Evolutionary conservation across 441 rosid genomes (phyloP), one percentile per base, ranked within the genome.

Genomic region (Erodium chrysanthum): DNA sequence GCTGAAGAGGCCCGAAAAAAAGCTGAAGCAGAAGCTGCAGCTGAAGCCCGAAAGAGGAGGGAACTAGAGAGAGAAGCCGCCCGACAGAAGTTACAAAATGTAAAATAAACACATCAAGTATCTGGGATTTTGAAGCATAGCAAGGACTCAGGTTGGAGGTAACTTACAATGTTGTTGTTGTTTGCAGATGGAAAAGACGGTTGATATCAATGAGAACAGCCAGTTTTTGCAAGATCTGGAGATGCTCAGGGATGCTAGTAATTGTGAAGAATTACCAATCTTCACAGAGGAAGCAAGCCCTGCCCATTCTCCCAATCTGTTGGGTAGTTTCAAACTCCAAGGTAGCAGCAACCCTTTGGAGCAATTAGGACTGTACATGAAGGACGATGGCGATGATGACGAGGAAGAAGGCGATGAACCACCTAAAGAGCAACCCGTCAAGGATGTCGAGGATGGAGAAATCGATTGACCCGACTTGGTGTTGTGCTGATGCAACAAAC

Each of bases 1-100:
- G 97, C 92, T 63, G 91, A 88, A 74, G 94, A 85, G 76, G 94
- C 88, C 72, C 80, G 73, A 74, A 88, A 77, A 78, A 87, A 78
- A 66, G 90, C 96, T 31, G 91, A 78, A 74, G 96, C 84, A 35
- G 87, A 87, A 81, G 96, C 89, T 71, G 93, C 85, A 67, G 88
- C 84, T 54, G 91, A 86, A 75, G 86, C 81, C n/a, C 88, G 78
- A 85, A 86, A 82, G 82, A 84, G 80, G 76, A 84, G 94, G 77
- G 92, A 87, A 72, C 78, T 77, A 63, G 94, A 90, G 79, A 85
- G 98, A 81, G 97, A 92, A 78, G 96, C 91, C 52, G 92, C 96
- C 52, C 92, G 98, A 0, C 92, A 83, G 74, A 91, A 90, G 68
- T 80, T 92, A 81, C 87, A 73, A 73, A 70, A 84, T 88, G 98